Base-by-base conservation (phyloP, 108 stramenopile genomes). In the Seminavis robusta region DNA sequence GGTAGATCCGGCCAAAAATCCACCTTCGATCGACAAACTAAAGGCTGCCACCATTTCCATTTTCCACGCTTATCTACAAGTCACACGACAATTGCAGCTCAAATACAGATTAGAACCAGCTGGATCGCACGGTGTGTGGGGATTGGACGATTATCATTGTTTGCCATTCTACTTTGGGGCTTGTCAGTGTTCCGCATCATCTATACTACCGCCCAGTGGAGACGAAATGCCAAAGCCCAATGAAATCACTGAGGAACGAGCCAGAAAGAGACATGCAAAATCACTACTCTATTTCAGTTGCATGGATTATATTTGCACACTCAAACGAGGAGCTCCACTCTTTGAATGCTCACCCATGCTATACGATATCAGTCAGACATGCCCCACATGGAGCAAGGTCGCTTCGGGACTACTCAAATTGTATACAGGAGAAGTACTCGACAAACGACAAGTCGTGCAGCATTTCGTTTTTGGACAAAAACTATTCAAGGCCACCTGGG, bases 81-180 rank as follows among this genome's bases (percentile, higher is more conserved):
- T 88, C 9, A 86, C 84, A 16, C 60, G 84, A 26, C 70, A 80
- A n/a, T 41, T 94, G 39, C 92, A 94, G 62, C 68, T 73, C 45
- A 86, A 86, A 24, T 98, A 98, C 74, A 78, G 90, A 68, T 74
- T 98, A 1, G 97, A 98, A 72, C 97, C 97, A 13, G 97, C 97
- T 4, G 97, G 97, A 17, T 84, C 81, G 23, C 91, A 92, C 58
- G 91, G 97, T 19, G 97, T 98, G 17, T 98, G 97, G 97, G 97
- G 97, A 29, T 60, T 98, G 47, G 97, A 98, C 58, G 97, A 98
- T 63, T 96, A 95, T 68, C 94, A 98, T 59, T 96, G 95, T 62
- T 65, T 98, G 26, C 90, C 94, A 1, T 98, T 96, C 66, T 88
- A 91, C 46, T 89, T 95, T 75, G 97, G 97, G 25, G 88, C 94